A percentile compares a stretch with the other conserved stretches of the same genome.
Evolutionary conservation across 768 basidiomycete genomes (phyloP).

Genomic region (Leucocoprinus leucothites): DNA sequence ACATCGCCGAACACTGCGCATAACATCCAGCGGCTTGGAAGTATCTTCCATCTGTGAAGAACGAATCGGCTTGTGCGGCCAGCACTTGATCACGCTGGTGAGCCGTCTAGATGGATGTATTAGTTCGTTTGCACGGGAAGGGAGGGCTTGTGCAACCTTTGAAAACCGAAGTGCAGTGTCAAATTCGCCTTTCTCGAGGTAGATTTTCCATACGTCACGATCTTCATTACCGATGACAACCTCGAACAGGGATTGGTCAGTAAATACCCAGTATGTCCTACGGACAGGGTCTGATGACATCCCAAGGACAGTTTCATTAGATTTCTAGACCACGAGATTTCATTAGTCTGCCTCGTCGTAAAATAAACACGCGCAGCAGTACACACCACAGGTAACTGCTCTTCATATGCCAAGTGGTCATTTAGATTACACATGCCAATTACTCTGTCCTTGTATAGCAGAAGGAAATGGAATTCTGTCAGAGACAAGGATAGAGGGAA

Average conservation of each 20-base stretch:
- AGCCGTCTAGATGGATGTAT: conserved; percentile 56
- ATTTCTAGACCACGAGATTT: conserved; percentile 50
- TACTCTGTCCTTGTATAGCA: conserved; percentile 79
- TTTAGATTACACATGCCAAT: conserved; percentile 77
- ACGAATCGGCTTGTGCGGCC: conserved; percentile 76
- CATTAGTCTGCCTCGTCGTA: background rate
- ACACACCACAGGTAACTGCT: conserved; percentile 73
- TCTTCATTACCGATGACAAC: conserved; percentile 84
- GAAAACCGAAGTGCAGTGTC: conserved; percentile 79
- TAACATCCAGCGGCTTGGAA: conserved; percentile 93
- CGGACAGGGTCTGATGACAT: conserved; percentile 82
- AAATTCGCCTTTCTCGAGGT: conserved; percentile 73
- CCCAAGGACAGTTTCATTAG: conserved; percentile 68
- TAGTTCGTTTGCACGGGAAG: background rate
- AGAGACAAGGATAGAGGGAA: conserved; percentile 75
- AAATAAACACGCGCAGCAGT: background rate
- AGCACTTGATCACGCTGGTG: conserved; percentile 83
- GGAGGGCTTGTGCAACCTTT: conserved; percentile 49
- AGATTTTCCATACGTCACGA: conserved; percentile 92
- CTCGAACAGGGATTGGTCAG: conserved; percentile 86
- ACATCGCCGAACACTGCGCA: conserved; percentile 81
- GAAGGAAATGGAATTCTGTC: conserved; percentile 90
- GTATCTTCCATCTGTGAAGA: conserved; percentile 76
- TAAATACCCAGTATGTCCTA: conserved; percentile 93
- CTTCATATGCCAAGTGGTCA: conserved; percentile 82